A percentile compares a stretch with the other conserved stretches of the same genome.
Evolutionary conservation across 1,284 basidiomycete genomes (phyloP).

Genomic region (Pseudozyma thailandica): DNA sequence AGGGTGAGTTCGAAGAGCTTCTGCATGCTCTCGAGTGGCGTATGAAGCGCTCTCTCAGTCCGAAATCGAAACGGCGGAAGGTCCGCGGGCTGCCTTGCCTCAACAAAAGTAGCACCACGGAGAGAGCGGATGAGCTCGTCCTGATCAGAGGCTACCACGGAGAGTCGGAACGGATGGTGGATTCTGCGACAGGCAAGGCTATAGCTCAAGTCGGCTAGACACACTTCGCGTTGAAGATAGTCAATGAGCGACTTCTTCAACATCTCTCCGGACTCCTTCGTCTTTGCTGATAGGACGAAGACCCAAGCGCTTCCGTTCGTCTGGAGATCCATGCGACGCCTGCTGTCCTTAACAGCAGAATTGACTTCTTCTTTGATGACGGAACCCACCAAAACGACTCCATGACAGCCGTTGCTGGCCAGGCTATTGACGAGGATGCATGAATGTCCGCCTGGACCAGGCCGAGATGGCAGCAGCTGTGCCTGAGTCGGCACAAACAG

Average conservation of each 20-base stretch:
- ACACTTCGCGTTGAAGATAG: constrained; percentile 37
- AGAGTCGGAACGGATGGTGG: constrained; percentile 38
- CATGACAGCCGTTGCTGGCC: constrained; percentile 33
- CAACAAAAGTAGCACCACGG: constrained; percentile 12
- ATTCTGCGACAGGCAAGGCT: constrained; percentile 39
- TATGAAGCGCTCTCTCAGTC: not conserved
- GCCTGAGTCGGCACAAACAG: constrained; percentile 29
- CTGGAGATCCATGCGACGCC: not conserved
- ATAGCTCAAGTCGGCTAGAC: constrained; percentile 40
- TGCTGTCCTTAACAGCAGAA: not conserved
- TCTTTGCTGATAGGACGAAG: constrained; percentile 43
- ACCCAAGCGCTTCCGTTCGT: constrained; percentile 7
- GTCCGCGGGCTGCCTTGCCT: constrained; percentile 15
- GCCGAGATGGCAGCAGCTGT: constrained; percentile 6
- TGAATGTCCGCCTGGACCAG: not conserved
- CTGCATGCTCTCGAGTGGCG: not conserved
- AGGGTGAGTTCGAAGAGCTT: not conserved
- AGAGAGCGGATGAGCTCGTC: constrained; percentile 39
- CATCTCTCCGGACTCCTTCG: constrained; percentile 30
- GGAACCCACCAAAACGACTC: constrained; percentile 24
- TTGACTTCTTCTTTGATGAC: constrained; percentile 7
- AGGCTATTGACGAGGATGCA: constrained; percentile 45
- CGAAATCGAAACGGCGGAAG: constrained; percentile 9
- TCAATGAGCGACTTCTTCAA: constrained; percentile 27
- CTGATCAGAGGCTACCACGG: constrained; percentile 27